Evolutionary conservation across 805 yeast species (phyloP), one percentile per base, ranked within the genome.

Genomic region (Ogataea pini): DNA sequence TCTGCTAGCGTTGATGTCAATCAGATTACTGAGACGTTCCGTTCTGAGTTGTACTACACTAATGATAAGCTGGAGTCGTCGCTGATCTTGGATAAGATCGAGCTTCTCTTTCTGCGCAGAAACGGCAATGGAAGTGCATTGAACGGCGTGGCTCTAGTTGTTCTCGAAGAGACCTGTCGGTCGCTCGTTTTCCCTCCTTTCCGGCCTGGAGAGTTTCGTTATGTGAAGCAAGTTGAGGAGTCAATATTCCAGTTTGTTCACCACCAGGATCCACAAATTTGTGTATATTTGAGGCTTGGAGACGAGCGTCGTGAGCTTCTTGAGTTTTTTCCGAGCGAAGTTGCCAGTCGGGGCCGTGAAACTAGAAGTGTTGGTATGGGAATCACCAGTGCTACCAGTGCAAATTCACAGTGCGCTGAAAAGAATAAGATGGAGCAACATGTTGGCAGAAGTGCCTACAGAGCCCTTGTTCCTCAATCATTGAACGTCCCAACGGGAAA

Each of bases 121-220:
- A 29, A 46, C 20, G 24, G 41, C 2, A 29, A 46, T n/a, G 13
- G 13, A 14, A 17, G 14, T 7, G 18, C 29, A 4, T 16, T 47
- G 16, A 25, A 41, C 14, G 47, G 55, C 8, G 28, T 64, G 14
- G 71, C 69, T 7, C 41, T 71, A 4, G 58, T 69, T 12, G 55
- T 62, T n/a, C 44, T 62, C 10, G 67, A 68, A 28, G 59, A 61
- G 7, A 49, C 55, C 29, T 64, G 63, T 4, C 57, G 65, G 19
- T 54, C 66, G 6, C 47, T 71, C 33, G 28, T 71, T 25, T 71
- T 72, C 44, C 69, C 73, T 7, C 68, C 69, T 18, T 51, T 72
- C 20, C 55, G 59, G 29, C 45, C 47, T n/a, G 50, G 55, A 10
- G 71, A 67, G 42, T 55, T 71, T 9, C 48, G 28, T 10, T 54